Evolutionary conservation across 768 basidiomycete species (phyloP).

Genomic region (Coprinopsis sp.): DNA sequence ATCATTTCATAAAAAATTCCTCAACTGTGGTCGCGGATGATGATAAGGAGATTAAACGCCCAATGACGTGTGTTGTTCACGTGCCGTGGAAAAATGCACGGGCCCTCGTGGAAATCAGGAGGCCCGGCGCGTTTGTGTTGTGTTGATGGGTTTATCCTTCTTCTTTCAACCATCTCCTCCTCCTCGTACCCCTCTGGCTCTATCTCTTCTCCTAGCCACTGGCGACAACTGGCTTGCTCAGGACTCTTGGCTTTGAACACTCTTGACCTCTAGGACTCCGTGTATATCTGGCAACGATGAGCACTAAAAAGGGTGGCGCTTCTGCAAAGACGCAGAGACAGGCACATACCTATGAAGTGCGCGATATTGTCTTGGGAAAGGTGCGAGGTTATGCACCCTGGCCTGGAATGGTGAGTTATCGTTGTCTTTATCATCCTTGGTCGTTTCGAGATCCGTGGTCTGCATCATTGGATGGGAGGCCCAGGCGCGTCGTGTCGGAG

Average conservation of each 20-base stretch:
- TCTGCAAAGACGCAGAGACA: slow-evolving; percentile 41
- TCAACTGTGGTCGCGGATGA: too few relatives aligned
- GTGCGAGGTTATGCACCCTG: slow-evolving; percentile 92
- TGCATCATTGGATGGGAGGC: not conserved
- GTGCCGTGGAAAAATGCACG: not conserved
- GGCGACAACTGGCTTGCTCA: too few relatives aligned
- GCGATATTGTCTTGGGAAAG: slow-evolving; percentile 89
- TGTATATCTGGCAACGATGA: too few relatives aligned
- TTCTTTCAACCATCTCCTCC: slow-evolving; percentile 7
- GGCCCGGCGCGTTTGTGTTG: not conserved
- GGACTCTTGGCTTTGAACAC: too few relatives aligned
- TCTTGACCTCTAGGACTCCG: too few relatives aligned
- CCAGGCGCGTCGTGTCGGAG: slow-evolving; percentile 5
- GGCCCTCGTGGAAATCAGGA: slow-evolving; percentile 3
- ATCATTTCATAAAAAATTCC: too few relatives aligned
- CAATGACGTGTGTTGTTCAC: not conserved
- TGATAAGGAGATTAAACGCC: not conserved
- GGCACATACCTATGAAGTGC: slow-evolving; percentile 51
- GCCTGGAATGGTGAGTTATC: slow-evolving; percentile 83
- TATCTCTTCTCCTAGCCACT: slow-evolving; percentile 3
- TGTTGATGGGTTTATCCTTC: not conserved
- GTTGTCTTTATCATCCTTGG: not conserved
- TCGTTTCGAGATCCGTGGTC: too few relatives aligned
- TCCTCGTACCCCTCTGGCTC: not conserved
- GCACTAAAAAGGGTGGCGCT: slow-evolving; percentile 48